These are phyloP conservation scores for Fusarium sp. DNA, from an alignment of 2,329 filamentous ascomycete genomes.

Conservation along the genomic window DNA sequence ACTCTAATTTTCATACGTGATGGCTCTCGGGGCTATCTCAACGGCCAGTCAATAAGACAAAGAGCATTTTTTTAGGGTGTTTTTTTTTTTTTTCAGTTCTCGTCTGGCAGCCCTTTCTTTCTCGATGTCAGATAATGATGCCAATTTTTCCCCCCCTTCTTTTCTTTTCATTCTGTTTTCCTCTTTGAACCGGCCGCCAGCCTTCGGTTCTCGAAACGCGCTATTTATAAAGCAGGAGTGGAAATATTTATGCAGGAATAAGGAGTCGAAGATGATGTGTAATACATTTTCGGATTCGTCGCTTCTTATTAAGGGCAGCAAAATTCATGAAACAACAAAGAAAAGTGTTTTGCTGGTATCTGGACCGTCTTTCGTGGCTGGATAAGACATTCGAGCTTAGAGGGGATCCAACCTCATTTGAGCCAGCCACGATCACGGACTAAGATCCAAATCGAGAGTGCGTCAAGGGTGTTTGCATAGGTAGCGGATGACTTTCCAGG, in stretches of 20 bases:
- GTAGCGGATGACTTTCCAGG: slow-evolving; percentile 24
- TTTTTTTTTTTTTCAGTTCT: too few relatives aligned
- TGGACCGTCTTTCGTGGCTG: slow-evolving; percentile 22
- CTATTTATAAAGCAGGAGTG: neutral
- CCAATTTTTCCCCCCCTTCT: neutral
- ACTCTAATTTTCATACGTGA: neutral
- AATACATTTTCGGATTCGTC: neutral
- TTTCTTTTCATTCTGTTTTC: neutral
- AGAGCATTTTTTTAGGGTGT: neutral
- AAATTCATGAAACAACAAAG: slow-evolving; percentile 18
- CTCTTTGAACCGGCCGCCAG: neutral
- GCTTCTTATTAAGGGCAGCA: neutral
- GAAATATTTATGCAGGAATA: slow-evolving; percentile 24
- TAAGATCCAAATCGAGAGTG: slow-evolving; percentile 36
- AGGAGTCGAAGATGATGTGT: slow-evolving; percentile 10
- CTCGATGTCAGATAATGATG: neutral
- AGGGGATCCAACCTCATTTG: slow-evolving; percentile 36
- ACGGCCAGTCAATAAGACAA: neutral
- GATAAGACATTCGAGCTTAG: slow-evolving; percentile 15
- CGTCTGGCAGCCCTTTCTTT: neutral
- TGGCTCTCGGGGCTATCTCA: neutral
- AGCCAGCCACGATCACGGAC: slow-evolving; percentile 41
- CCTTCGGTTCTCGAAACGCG: slow-evolving; percentile 7
- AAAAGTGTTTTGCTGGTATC: slow-evolving; percentile 9
- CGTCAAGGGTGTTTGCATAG: slow-evolving; percentile 31